Percentiles rank a stretch among this genome's conserved stretches.
Evolutionary conservation across 2,329 filamentous ascomycete genomes (phyloP).

Genomic region (Aspergillus tamarii): DNA sequence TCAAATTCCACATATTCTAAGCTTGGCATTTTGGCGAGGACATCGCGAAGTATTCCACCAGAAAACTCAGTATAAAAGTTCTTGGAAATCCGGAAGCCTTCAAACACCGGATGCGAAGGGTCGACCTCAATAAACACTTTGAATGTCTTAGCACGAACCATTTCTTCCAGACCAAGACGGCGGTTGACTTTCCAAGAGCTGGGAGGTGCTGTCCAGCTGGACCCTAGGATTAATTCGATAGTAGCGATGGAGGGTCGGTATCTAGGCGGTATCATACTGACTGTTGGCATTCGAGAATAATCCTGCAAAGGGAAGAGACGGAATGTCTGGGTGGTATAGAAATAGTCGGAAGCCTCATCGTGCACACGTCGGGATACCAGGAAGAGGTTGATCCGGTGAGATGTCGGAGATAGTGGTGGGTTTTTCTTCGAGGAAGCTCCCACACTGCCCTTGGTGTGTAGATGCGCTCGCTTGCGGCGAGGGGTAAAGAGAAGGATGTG

Average conservation of each 20-base stretch:
- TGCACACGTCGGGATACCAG: slow-evolving; percentile 49
- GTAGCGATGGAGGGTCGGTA: slow-evolving; percentile 57
- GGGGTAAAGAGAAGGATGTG: slow-evolving; percentile 47
- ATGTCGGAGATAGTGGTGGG: slow-evolving; percentile 35
- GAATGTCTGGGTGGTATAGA: slow-evolving; percentile 57
- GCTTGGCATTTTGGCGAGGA: slow-evolving; percentile 54
- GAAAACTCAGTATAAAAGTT: slow-evolving; percentile 63
- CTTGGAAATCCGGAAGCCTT: slow-evolving; percentile 59
- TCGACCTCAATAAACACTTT: slow-evolving; percentile 63
- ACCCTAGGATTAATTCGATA: slow-evolving; percentile 61
- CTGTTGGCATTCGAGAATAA: slow-evolving; percentile 46
- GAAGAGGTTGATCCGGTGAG: slow-evolving; percentile 45
- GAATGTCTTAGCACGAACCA: slow-evolving; percentile 51
- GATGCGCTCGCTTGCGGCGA: slow-evolving; percentile 27
- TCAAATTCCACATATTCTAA: slow-evolving; percentile 59
- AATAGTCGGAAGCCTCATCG: slow-evolving; percentile 54
- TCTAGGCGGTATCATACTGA: slow-evolving; percentile 54
- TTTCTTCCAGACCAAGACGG: slow-evolving; percentile 53
- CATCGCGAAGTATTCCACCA: slow-evolving; percentile 51
- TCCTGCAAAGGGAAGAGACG: slow-evolving; percentile 58
- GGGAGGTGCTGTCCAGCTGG: slow-evolving; percentile 62
- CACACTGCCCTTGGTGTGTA: slow-evolving; percentile 35
- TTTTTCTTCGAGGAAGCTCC: slow-evolving; percentile 42
- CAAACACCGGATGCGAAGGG: slow-evolving; percentile 56
- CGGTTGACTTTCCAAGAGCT: slow-evolving; percentile 56